Percentiles rank a stretch among this genome's conserved stretches.
Evolutionary conservation across 108 stramenopile species (phyloP).

Genomic region (Licmophora abbreviata): DNA sequence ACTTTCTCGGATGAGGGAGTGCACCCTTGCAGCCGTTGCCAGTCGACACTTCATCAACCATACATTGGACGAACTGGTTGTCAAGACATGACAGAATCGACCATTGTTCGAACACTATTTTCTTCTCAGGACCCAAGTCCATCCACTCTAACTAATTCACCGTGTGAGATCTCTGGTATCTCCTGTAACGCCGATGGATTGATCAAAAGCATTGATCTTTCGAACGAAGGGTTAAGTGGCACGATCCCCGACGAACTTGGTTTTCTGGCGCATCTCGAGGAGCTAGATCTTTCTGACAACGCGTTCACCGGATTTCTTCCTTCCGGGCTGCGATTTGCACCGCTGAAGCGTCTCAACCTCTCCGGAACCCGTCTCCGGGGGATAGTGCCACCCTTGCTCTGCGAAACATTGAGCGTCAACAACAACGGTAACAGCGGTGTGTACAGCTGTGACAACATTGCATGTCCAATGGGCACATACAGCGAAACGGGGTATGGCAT

Average conservation of each 20-base stretch:
- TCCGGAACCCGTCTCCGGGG: slow-evolving; percentile 43
- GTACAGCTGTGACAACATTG: slow-evolving; percentile 38
- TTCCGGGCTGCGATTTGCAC: slow-evolving; percentile 42
- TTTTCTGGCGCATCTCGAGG: slow-evolving; percentile 26
- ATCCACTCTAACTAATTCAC: slow-evolving; percentile 6
- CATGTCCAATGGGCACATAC: slow-evolving; percentile 35
- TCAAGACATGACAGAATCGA: slow-evolving; percentile 13
- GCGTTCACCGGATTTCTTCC: slow-evolving; percentile 36
- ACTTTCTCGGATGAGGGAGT: slow-evolving; percentile 24
- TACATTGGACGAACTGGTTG: slow-evolving; percentile 33
- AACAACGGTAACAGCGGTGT: slow-evolving; percentile 26
- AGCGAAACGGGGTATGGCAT: not conserved
- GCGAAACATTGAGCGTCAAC: slow-evolving; percentile 41
- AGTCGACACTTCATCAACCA: slow-evolving; percentile 17
- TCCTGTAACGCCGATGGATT: slow-evolving; percentile 31
- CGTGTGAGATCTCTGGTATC: slow-evolving; percentile 48
- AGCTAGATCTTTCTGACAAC: slow-evolving; percentile 47
- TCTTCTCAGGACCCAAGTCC: slow-evolving; percentile 10
- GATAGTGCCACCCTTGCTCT: slow-evolving; percentile 42
- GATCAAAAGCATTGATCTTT: slow-evolving; percentile 25
- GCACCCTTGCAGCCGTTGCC: slow-evolving; percentile 28
- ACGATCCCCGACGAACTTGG: slow-evolving; percentile 39
- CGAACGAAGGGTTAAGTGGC: slow-evolving; percentile 28
- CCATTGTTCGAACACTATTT: slow-evolving; percentile 1
- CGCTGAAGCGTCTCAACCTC: slow-evolving; percentile 28